Percentiles rank a stretch among this genome's conserved stretches.
Conservation (phyloP, 2,329 filamentous ascomycete species). For the Tolypocladium ovalisporum region DNA sequence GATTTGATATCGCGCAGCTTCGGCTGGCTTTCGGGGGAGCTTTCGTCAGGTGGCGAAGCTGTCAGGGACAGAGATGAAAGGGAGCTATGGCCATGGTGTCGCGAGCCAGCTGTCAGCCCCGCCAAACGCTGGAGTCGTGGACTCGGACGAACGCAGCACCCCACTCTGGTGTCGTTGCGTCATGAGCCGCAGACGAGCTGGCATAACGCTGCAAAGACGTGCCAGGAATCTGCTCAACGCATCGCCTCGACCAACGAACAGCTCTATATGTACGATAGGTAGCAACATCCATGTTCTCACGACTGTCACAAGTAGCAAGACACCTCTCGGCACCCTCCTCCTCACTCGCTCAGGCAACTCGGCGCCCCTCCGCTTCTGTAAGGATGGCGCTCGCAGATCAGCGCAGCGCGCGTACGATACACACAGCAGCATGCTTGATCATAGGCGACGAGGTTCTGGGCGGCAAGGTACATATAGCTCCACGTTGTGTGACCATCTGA, state of each 20-base stretch:
- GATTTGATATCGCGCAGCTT: background rate
- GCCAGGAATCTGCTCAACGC: background rate
- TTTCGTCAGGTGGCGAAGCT: background rate
- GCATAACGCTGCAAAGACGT: background rate
- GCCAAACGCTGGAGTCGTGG: background rate
- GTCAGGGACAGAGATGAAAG: background rate
- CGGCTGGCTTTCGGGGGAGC: background rate
- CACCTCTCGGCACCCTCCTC: slow-evolving; percentile 41
- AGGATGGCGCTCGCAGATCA: slow-evolving; percentile 33
- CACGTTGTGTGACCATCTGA: background rate
- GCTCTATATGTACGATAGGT: background rate
- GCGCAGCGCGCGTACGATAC: slow-evolving; percentile 56
- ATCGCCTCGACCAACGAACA: background rate
- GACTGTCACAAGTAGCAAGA: slow-evolving; percentile 61
- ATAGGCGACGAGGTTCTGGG: slow-evolving; percentile 97
- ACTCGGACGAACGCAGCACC: background rate
- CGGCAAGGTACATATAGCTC: slow-evolving; percentile 60
- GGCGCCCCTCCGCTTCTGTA: slow-evolving; percentile 10
- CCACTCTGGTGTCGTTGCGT: background rate
- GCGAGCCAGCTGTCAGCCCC: background rate
- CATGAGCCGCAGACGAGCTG: background rate
- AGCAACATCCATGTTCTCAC: slow-evolving; percentile 55
- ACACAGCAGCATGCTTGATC: slow-evolving; percentile 84
- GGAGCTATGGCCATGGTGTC: background rate
- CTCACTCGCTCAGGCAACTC: slow-evolving; percentile 18